These are phyloP conservation scores for Salvia rosmarinus DNA, from an alignment of 257 asterid genomes.

Conservation along the genomic window DNA sequence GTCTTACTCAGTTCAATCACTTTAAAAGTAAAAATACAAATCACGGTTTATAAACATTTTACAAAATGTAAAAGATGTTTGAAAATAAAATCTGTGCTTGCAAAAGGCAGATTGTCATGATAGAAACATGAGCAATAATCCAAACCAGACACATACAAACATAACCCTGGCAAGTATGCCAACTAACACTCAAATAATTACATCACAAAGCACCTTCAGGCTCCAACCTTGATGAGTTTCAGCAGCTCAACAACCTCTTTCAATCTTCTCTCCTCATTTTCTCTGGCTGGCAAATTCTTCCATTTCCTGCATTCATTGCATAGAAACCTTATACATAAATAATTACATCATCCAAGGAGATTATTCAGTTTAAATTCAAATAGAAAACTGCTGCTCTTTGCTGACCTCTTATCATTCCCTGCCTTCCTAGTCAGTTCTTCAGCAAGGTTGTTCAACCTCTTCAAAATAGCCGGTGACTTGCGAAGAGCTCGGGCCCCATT, in stretches of 20 bases:
- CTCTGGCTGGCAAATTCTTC: conserved; percentile 48
- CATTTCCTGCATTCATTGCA: conserved; percentile 45
- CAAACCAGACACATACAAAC: background rate
- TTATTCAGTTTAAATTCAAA: background rate
- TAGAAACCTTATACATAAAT: too few relatives aligned
- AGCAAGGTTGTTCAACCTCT: conserved; percentile 65
- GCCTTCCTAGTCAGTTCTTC: conserved; percentile 78
- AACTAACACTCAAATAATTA: background rate
- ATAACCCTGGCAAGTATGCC: conserved; percentile 12
- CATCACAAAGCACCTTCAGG: conserved; percentile 9
- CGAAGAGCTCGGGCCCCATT: conserved; percentile 59
- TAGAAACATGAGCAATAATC: conserved; percentile 6
- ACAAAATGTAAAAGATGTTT: background rate
- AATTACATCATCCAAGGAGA: background rate
- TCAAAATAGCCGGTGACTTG: conserved; percentile 64
- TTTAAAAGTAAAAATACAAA: background rate
- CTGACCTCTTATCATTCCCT: conserved; percentile 68
- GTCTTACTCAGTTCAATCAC: too few relatives aligned
- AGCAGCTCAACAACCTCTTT: conserved; percentile 61
- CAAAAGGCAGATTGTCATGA: background rate
- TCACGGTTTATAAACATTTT: background rate
- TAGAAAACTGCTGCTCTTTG: background rate
- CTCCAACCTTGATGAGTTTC: conserved; percentile 42
- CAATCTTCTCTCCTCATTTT: conserved; percentile 63
- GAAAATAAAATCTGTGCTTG: background rate